Base-by-base conservation (phyloP, 805 yeast species). In the Peterozyma xylosa region DNA sequence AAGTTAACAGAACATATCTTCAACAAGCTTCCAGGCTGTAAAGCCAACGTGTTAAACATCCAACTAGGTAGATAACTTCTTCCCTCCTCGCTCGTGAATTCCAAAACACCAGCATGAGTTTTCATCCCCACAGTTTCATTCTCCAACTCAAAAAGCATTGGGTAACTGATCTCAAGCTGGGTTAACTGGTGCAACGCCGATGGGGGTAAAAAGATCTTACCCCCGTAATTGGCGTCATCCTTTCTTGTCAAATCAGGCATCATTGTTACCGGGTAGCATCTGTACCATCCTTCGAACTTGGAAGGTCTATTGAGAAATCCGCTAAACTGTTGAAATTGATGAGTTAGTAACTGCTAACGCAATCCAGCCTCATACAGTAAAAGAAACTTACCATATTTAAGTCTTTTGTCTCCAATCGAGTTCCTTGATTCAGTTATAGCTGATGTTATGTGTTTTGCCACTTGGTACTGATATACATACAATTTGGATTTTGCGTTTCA, bases 51-150 rank as follows among this genome's bases (percentile, higher is more conserved):
- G 38, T 67, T 73, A 85, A 93, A 77, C 90, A 93, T 90, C 99
- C 99, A 93, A 53, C 86, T 88, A 0, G 99, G 99, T 33, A 93
- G 56, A 59, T 93, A 93, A 2, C 79, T 93, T 45, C 99, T 73
- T 14, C 99, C 99, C 67, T 93, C 99, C 58, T 93, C 98, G 1
- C 99, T 96, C 14, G 86, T 84, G 61, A 93, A 93, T 65, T 93
- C 99, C 48, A 93, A 67, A 29, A 93, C 99, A 57, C 99, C 99
- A 39, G 90, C 85, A 59, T 89, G 96, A 0, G 97, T 87, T 7
- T 59, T 67, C 30, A 70, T 59, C 15, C 63, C 71, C 3, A 71
- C 68, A 18, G 75, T 68, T 53, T 83, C 95, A 44, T 85, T 84
- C 32, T 70, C 68, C 35, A 93, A 65, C 60, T 84, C 85, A 57